Evolutionary conservation across 805 yeast species (phyloP), one percentile per base, ranked within the genome.

Genomic region (Candida boleticola): DNA sequence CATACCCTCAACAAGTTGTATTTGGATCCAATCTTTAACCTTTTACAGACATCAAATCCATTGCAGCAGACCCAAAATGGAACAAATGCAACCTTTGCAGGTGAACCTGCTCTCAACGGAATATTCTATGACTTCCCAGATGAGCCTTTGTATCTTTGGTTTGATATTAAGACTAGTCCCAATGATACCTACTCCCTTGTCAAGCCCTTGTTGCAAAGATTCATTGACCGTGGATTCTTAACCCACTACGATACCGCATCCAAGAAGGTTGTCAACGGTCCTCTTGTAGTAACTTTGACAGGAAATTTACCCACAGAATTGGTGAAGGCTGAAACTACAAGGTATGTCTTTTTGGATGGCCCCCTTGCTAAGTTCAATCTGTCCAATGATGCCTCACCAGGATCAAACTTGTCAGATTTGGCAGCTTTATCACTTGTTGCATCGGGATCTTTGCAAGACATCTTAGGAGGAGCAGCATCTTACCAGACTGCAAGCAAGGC

Each of bases 111-210:
- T 10, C 32, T 49, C 26, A 64, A 58, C 36, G 63, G 73, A 4
- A 51, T 68, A 1, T 68, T 57, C 45, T 67, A 66, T 42, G 69
- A 78, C 37, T 69, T 74, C 27, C 73, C 77, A 0, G 69, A 64
- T 39, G 60, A 68, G n/a, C 77, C 87, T 1, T 58, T 82, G 16
- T 79, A 74, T 55, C 62, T 85, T 23, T 79, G 81, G 63, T 67
- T 85, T 50, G 92, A 85, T 58, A 67, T 82, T 51, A 82, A 82
- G 53, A 69, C 80, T 2, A 75, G 74, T 32, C 78, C 85, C 1
- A 53, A 55, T n/a, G 45, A 50, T 18, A 74, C 82, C 0, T 83
- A 76, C 57, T 58, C 63, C 1, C 57, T 64, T 17, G 60, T 85
- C 27, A 61, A 68, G 47, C 57, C 63, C 6, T 66, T 71, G 14